Evolutionary conservation across 2,329 filamentous ascomycete genomes (phyloP).

Genomic region (Tothia fuscella): DNA sequence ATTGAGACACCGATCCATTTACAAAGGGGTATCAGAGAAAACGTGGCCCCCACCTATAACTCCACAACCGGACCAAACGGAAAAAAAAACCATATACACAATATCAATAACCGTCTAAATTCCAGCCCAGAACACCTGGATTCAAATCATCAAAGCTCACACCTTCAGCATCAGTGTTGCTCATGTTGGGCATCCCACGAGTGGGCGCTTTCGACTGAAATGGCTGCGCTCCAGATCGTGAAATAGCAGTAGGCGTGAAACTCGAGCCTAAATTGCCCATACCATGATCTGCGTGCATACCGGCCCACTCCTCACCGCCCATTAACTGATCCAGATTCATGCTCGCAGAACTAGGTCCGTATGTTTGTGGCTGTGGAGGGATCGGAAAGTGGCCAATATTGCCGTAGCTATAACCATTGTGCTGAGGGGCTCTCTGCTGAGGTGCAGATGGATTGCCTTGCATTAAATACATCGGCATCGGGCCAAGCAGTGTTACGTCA

Average conservation of each 20-base stretch:
- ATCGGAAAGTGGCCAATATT: no score
- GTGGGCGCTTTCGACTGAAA: not conserved
- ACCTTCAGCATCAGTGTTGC: not conserved
- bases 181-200: not conserved
- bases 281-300: constrained; percentile 25
- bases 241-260: not conserved
- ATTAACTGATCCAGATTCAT: constrained; percentile 25
- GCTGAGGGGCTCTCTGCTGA: constrained; percentile 8
- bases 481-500: constrained; percentile 61
- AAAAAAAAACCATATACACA: no score
- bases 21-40: no score
- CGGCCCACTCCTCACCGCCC: constrained; percentile 28
- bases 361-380: constrained; percentile 18
- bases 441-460: constrained; percentile 30
- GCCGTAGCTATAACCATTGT: constrained; percentile 16
- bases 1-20: no score
- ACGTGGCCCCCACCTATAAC: no score
- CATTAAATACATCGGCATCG: constrained; percentile 60
- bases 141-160: constrained; percentile 7
- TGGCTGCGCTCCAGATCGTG: no score
- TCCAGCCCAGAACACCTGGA: constrained; percentile 8
- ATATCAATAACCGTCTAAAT: constrained; percentile 4
- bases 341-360: constrained; percentile 24
- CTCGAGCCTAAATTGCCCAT: not conserved
- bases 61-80: no score